A percentile compares a stretch with the other conserved stretches of the same genome.
Evolutionary conservation across 192 early-diverging fungal species (phyloP).

Genomic region (Coemansia sp.): DNA sequence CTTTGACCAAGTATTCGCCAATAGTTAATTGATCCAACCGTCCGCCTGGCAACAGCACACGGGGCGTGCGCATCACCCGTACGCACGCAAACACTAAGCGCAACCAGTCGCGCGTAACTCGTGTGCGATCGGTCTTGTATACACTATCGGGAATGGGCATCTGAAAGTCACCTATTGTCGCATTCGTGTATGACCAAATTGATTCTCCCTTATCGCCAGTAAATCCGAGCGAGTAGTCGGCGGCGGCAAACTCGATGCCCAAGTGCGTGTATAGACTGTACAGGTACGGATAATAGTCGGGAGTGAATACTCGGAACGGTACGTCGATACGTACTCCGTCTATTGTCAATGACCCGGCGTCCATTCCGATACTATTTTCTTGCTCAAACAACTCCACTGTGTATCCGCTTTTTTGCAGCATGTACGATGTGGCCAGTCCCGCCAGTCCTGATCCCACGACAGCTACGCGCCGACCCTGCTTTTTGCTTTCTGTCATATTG

Average conservation of each 20-base stretch:
- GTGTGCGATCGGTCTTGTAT: conserved; percentile 4
- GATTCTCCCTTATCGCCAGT: conserved; percentile 9
- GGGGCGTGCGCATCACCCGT: conserved; percentile 14
- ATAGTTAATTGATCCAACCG: conserved; percentile 21
- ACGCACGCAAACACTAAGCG: conserved; percentile 26
- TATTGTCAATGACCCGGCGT: conserved; percentile 40
- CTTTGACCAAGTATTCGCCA: conserved; percentile 26
- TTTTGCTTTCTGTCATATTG: not conserved
- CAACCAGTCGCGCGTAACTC: conserved; percentile 40
- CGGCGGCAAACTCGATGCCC: conserved; percentile 27
- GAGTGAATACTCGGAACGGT: conserved; percentile 52
- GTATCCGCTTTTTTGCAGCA: conserved; percentile 37
- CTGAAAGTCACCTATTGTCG: conserved; percentile 20
- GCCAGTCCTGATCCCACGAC: conserved; percentile 52
- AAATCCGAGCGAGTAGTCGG: conserved; percentile 52
- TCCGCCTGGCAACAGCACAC: conserved; percentile 1
- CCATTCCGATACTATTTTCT: conserved; percentile 38
- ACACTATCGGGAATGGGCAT: conserved; percentile 32
- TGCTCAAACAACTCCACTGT: conserved; percentile 43
- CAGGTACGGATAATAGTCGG: conserved; percentile 52
- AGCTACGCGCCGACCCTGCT: conserved; percentile 22
- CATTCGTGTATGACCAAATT: conserved; percentile 51
- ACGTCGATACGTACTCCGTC: conserved; percentile 49
- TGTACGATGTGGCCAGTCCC: conserved; percentile 42
- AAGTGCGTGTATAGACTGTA: conserved; percentile 39